A percentile compares a stretch with the other conserved stretches of the same genome.
Evolutionary conservation across 192 early-diverging fungal genomes (phyloP).

Genomic region (Coemansia sp.): DNA sequence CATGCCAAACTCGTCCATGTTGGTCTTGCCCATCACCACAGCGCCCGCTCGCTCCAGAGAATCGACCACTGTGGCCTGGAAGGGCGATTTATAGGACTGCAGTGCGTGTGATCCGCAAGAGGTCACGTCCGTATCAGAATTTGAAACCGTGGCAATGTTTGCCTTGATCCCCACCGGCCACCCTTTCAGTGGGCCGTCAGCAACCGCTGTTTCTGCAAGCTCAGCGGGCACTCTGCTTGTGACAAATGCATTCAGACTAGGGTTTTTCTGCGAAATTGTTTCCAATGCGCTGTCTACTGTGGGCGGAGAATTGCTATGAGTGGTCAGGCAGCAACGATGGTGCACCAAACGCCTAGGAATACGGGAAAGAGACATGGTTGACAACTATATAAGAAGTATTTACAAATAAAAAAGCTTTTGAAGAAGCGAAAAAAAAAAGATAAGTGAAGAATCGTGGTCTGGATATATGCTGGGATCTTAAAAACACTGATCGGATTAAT

Average conservation of each 20-base stretch:
- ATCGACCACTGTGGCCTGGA: conserved; percentile 68
- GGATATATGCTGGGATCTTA: too few relatives aligned
- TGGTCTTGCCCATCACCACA: conserved; percentile 74
- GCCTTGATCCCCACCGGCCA: conserved; percentile 75
- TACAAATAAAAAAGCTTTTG: too few relatives aligned
- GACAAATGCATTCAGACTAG: conserved; percentile 25
- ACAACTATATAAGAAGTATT: too few relatives aligned
- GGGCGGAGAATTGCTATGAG: neutral
- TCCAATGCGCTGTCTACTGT: conserved; percentile 18
- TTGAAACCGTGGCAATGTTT: conserved; percentile 66
- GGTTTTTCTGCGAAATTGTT: conserved; percentile 17
- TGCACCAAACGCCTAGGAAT: too few relatives aligned
- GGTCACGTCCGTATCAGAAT: conserved; percentile 60
- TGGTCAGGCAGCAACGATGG: too few relatives aligned
- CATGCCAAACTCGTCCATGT: conserved; percentile 99
- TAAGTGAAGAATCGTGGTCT: too few relatives aligned
- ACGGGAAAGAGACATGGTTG: too few relatives aligned
- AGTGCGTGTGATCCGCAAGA: conserved; percentile 79
- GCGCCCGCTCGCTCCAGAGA: conserved; percentile 64
- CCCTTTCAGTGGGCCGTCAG: conserved; percentile 59
- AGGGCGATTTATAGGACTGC: conserved; percentile 44
- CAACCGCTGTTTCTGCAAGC: neutral
- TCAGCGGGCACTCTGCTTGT: neutral
- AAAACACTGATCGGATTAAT: too few relatives aligned
- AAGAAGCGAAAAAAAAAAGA: too few relatives aligned